Evolutionary conservation across 83 land plant genomes (phyloP).

Genomic region (Picea abies): DNA sequence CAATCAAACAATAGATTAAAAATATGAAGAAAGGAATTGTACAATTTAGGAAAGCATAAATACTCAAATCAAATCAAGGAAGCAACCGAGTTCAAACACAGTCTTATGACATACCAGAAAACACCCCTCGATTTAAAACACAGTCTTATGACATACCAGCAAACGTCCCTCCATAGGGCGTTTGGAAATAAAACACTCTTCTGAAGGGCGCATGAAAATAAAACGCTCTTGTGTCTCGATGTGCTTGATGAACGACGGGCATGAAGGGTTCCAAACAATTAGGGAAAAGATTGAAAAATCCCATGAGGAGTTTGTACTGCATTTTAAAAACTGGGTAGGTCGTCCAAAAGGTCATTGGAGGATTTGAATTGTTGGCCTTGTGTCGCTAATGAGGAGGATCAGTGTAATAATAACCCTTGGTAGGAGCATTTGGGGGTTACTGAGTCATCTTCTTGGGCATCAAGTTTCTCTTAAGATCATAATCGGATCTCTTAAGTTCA

Average conservation of each 20-base stretch:
- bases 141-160: background rate
- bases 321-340: constrained; percentile 54
- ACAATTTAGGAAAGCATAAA: too few species aligned
- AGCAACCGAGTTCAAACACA: too few species aligned
- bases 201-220: too few species aligned
- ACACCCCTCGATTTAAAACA: too few species aligned
- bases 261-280: constrained; percentile 59
- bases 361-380: background rate
- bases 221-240: constrained; percentile 17
- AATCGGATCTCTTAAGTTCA: constrained; percentile 30
- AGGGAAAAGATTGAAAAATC: constrained; percentile 58
- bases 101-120: too few species aligned
- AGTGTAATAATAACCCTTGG: too few species aligned
- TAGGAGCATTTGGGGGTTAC: constrained; percentile 5
- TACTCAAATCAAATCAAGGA: too few species aligned
- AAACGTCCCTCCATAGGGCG: constrained; percentile 2
- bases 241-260: constrained; percentile 23
- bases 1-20: too few species aligned
- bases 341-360: constrained; percentile 53
- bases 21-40: too few species aligned
- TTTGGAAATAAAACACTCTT: background rate
- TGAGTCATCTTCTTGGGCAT: constrained; percentile 14
- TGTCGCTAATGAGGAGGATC: constrained; percentile 20
- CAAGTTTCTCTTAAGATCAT: constrained; percentile 35
- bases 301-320: constrained; percentile 64